Percentiles rank a stretch among this genome's conserved stretches.
These are phyloP conservation scores for Uronychia setigera DNA, from an alignment of 73 alveolate species.

Conservation along the genomic window DNA sequence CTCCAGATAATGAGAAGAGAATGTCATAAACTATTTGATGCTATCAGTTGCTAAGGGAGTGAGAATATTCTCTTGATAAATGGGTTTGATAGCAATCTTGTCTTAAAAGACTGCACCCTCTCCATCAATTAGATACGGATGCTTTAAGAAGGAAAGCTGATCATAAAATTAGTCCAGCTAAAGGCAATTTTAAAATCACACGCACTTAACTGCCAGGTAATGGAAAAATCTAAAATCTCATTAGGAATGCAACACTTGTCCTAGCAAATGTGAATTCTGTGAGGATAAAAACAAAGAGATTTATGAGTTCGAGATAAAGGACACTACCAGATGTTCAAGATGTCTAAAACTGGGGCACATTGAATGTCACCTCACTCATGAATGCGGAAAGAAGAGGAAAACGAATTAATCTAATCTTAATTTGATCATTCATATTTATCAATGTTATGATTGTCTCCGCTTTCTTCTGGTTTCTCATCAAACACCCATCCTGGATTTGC, in stretches of 20 bases:
- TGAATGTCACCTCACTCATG: too few species aligned
- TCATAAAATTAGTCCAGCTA: not conserved
- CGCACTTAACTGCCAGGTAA: not conserved
- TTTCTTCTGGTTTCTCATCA: too few species aligned
- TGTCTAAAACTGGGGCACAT: too few species aligned
- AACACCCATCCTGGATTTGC: too few species aligned
- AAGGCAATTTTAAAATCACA: not conserved
- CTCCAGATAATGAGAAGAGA: not conserved
- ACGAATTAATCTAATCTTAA: too few species aligned
- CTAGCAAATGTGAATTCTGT: not conserved
- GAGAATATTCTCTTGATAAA: not conserved
- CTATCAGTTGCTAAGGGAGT: not conserved
- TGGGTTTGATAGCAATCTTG: not conserved
- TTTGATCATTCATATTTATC: too few species aligned
- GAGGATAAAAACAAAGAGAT: not conserved
- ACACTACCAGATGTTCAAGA: too few species aligned
- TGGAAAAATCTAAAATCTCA: not conserved
- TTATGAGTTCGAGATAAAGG: too few species aligned
- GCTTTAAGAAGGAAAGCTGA: not conserved
- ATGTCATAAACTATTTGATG: not conserved
- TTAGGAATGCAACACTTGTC: not conserved
- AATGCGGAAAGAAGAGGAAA: too few species aligned
- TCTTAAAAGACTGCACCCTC: not conserved
- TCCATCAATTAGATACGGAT: not conserved
- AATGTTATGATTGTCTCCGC: too few species aligned